Evolutionary conservation across 495 filamentous ascomycete genomes (phyloP).

Genomic region (Sphaerosporella brunnea): DNA sequence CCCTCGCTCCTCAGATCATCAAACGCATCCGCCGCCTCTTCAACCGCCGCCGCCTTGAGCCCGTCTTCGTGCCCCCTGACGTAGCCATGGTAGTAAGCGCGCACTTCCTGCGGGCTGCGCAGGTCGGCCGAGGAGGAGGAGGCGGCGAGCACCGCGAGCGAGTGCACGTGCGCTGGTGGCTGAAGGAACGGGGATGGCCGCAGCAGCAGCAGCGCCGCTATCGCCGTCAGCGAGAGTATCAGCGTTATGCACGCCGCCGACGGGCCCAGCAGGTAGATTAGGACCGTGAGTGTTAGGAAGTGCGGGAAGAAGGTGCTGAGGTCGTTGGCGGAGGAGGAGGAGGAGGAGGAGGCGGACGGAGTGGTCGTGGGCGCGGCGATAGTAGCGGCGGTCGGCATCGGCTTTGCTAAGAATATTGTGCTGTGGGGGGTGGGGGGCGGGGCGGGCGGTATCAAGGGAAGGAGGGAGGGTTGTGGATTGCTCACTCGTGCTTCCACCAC

Average conservation of each 20-base stretch:
- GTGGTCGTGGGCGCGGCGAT: no score
- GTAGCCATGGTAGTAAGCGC: not conserved
- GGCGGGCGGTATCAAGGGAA: no score
- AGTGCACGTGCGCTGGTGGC: not conserved
- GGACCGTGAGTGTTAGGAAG: not conserved
- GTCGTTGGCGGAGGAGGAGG: not conserved
- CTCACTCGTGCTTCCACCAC: no score
- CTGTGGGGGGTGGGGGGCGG: no score
- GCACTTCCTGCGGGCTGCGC: not conserved
- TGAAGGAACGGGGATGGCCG: not conserved
- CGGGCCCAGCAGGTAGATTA: not conserved
- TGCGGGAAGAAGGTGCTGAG: not conserved
- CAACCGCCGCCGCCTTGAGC: not conserved
- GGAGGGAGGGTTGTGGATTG: no score
- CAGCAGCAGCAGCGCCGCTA: not conserved
- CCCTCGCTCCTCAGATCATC: not conserved
- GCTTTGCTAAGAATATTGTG: no score
- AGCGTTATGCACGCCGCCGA: not conserved
- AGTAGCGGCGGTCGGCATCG: no score
- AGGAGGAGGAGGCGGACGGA: not conserved
- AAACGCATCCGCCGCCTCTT: not conserved
- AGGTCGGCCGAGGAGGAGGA: not conserved
- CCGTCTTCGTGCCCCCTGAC: not conserved
- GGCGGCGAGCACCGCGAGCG: not conserved
- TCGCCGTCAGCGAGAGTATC: not conserved